phyloP scores from a whole-genome alignment of 2,329 filamentous ascomycete species.

The Cladophialophora yegresii region DNA sequence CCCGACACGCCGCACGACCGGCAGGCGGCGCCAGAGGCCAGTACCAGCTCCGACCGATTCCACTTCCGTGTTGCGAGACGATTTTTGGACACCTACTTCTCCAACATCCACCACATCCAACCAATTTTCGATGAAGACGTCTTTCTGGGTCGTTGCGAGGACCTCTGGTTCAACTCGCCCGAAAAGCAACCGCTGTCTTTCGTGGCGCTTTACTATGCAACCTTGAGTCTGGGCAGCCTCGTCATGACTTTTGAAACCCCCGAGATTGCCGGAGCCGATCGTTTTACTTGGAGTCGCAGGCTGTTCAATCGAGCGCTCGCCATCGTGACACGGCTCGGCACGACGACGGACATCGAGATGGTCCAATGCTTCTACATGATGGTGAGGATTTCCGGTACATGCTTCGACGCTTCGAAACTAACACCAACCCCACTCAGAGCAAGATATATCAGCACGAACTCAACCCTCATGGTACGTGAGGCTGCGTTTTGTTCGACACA shows the following conservation, averaged over 20 bases:
- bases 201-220: slow-evolving; percentile 51
- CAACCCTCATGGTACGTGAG: slow-evolving; percentile 44
- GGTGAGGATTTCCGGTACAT: slow-evolving; percentile 1
- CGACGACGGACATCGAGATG: slow-evolving; percentile 47
- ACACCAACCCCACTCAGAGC: slow-evolving; percentile 45
- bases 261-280: slow-evolving; percentile 20
- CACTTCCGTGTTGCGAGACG: slow-evolving; percentile 50
- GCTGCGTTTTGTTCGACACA: too few relatives aligned
- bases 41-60: slow-evolving; percentile 40
- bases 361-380: slow-evolving; percentile 43
- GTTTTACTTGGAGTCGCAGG: slow-evolving; percentile 28
- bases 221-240: slow-evolving; percentile 52
- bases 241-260: slow-evolving; percentile 35
- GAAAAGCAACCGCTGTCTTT: slow-evolving; percentile 46
- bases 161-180: slow-evolving; percentile 46
- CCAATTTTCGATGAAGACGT: slow-evolving; percentile 52
- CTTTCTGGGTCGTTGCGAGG: slow-evolving; percentile 49
- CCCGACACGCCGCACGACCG: slow-evolving; percentile 30
- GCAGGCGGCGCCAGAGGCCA: slow-evolving; percentile 25
- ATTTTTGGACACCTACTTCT: slow-evolving; percentile 53
- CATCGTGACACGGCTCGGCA: slow-evolving; percentile 18
- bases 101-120: slow-evolving; percentile 53
- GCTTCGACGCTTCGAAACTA: too few relatives aligned
- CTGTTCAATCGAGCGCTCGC: slow-evolving; percentile 15
- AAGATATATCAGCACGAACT: slow-evolving; percentile 56